Percentiles rank a stretch among this genome's conserved stretches.
phyloP scores from a whole-genome alignment of 2,329 filamentous ascomycete genomes.

The Acephala macrosclerotiorum region DNA sequence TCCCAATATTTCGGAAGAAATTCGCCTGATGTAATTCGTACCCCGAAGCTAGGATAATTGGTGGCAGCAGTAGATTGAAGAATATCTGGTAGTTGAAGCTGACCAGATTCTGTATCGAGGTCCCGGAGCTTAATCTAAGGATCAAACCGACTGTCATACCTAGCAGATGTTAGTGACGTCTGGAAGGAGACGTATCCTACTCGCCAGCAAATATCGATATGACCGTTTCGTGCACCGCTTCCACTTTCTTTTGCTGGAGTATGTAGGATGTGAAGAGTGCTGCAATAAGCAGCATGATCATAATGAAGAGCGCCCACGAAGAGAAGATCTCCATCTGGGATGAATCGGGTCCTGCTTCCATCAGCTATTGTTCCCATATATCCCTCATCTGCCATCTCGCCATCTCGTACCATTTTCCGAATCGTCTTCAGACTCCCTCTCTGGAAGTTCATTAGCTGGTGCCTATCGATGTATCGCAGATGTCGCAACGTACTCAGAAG shows the following conservation, averaged over 20 bases:
- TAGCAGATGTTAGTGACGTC: constrained; percentile 46
- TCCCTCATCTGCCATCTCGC: constrained; percentile 7
- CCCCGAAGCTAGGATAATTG: constrained; percentile 95
- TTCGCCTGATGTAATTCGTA: constrained; percentile 98
- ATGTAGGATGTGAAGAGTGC: constrained; percentile 98
- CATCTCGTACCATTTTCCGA: constrained; percentile 41
- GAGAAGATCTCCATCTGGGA: constrained; percentile 93
- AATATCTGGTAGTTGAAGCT: constrained; percentile 99
- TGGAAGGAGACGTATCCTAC: constrained; percentile 1
- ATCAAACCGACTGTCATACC: constrained; percentile 96
- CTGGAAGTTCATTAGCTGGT: constrained; percentile 38
- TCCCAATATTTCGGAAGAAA: constrained; percentile 98
- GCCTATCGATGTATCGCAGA: constrained; percentile 1
- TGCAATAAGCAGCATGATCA: constrained; percentile 90
- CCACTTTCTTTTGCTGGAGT: constrained; percentile 94
- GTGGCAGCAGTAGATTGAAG: constrained; percentile 98
- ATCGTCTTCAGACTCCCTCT: constrained; percentile 41
- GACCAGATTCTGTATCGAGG: constrained; percentile 87
- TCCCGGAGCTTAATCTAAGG: constrained; percentile 80
- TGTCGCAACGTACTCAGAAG: constrained; percentile 43
- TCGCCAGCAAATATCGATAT: constrained; percentile 95
- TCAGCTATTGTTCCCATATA: constrained; percentile 35
- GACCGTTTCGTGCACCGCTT: constrained; percentile 97
- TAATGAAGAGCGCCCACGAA: constrained; percentile 97
- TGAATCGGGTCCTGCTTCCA: constrained; percentile 70